Percentiles rank a stretch among this genome's conserved stretches.
phyloP scores from a whole-genome alignment of 345 rosid genomes.

The Eutrema heterophyllum region DNA sequence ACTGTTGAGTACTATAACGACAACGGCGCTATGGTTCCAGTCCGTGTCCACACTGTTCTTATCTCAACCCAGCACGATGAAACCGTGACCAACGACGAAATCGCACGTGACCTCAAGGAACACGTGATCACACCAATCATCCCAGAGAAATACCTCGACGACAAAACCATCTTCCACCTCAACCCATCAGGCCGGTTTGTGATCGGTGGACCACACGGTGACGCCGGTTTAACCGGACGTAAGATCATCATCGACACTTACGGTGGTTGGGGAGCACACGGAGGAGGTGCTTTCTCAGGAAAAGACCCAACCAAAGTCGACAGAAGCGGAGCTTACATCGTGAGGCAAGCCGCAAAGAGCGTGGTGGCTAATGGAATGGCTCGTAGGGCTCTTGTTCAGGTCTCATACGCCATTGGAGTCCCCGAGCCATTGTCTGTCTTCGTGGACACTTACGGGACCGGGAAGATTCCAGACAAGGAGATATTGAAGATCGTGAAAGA shows the following conservation, averaged over 20 bases:
- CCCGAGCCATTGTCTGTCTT: conserved; percentile 38
- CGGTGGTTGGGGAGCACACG: conserved; percentile 41
- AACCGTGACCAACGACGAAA: conserved; percentile 39
- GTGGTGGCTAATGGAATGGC: conserved; percentile 37
- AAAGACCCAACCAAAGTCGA: conserved; percentile 37
- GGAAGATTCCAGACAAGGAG: conserved; percentile 37
- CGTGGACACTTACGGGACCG: conserved; percentile 35
- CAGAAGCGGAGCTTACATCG: conserved; percentile 38
- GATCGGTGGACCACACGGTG: conserved; percentile 39
- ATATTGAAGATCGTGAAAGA: conserved; percentile 38
- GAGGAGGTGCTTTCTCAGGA: conserved; percentile 38
- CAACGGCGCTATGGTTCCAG: conserved; percentile 36
- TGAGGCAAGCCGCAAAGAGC: conserved; percentile 38
- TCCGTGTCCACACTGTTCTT: conserved; percentile 36
- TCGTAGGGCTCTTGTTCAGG: conserved; percentile 37
- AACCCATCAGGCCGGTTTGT: conserved; percentile 40
- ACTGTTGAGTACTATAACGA: conserved; percentile 37
- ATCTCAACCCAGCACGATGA: conserved; percentile 40
- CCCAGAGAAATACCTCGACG: conserved; percentile 36
- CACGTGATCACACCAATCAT: conserved; percentile 36
- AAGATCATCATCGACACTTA: conserved; percentile 38
- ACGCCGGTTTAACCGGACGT: conserved; percentile 40
- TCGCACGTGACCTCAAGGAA: conserved; percentile 38
- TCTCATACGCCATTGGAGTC: conserved; percentile 38
- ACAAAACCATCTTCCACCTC: conserved; percentile 39